Base-by-base conservation (phyloP, 768 basidiomycete species). In the Tremella yokohamensis region DNA sequence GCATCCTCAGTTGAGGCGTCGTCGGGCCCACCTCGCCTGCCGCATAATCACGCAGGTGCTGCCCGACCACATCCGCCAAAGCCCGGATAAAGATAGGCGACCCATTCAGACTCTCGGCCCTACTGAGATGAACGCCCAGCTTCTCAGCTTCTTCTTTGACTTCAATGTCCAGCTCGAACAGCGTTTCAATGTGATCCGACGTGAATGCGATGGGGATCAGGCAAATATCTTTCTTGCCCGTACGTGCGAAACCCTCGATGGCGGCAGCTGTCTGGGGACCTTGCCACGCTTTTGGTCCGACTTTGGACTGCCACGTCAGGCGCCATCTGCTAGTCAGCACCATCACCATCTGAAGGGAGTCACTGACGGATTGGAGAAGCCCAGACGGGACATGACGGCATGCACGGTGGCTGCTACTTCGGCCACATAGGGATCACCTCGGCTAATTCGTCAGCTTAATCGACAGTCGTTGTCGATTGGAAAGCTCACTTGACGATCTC, bases 131-230 rank as follows among this genome's bases (percentile, higher is more conserved):
- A 52, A 98, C 87, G 11, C 96, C 94, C 62, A 86, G 87, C 93
- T 94, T 86, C 74, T 83, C 83, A 8, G 89, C 96, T 78, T 98
- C 93, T 78, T 85, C 86, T 57, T 82, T 82, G 71, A 98, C 96
- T 76, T 99, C 96, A 53, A 93, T 76, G 76, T 99, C 96, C 50
- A 98, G 82, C 22, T 99, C 96, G 69, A 89, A 98, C 50, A 99
- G 80, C 20, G 96, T 99, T 81, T 99, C 96, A 70, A 99, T 98
- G 75, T 99, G 96, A 78, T 99, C 96, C 75, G 88, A 92, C 13
- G 96, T 99, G 79, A 99, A 99, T 22, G 96, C 96, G 61, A 99
- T 92, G 0, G 96, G 96, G 7, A 99, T 84, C 39, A 98, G 79
- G 56, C 97, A 70, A 37, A 79, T 65, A 59, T 81, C 75, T 62